These are phyloP conservation scores for Suillus fuscotomentosus DNA, from an alignment of 768 basidiomycete species.

Conservation along the genomic window DNA sequence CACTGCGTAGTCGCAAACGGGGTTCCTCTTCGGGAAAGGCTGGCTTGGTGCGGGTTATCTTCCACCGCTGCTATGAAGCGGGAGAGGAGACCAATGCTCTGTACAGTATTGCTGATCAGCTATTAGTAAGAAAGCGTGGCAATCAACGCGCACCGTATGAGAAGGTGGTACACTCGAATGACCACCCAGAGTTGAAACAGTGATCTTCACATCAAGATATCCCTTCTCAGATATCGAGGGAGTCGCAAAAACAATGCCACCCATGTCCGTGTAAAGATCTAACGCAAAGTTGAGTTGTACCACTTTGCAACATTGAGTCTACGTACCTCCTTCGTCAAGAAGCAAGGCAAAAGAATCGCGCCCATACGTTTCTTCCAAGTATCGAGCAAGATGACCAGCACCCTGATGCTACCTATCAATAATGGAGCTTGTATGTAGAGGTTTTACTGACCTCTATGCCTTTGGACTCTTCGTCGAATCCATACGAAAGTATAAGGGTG, in stretches of 20 bases:
- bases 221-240: constrained; percentile 76
- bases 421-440: not conserved
- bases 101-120: not conserved
- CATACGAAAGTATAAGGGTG: constrained; percentile 38
- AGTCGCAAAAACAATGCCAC: constrained; percentile 40
- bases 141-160: constrained; percentile 56
- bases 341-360: constrained; percentile 67
- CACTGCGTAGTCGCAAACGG: constrained; percentile 46
- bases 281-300: not conserved
- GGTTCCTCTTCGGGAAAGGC: constrained; percentile 38
- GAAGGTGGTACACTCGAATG: constrained; percentile 79
- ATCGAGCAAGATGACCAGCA: constrained; percentile 43
- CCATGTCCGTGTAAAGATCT: constrained; percentile 5
- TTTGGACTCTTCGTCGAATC: constrained; percentile 56
- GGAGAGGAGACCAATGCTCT: constrained; percentile 79
- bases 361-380: constrained; percentile 60
- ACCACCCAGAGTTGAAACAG: constrained; percentile 66
- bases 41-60: constrained; percentile 48
- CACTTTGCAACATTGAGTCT: not conserved
- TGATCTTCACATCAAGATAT: constrained; percentile 56
- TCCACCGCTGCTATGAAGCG: constrained; percentile 64
- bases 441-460: constrained; percentile 37
- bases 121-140: not conserved
- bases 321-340: constrained; percentile 80
- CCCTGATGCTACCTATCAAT: constrained; percentile 37